phyloP scores from a whole-genome alignment of 345 rosid genomes.

The thale cress (Arabidopsis thaliana) region DNA sequence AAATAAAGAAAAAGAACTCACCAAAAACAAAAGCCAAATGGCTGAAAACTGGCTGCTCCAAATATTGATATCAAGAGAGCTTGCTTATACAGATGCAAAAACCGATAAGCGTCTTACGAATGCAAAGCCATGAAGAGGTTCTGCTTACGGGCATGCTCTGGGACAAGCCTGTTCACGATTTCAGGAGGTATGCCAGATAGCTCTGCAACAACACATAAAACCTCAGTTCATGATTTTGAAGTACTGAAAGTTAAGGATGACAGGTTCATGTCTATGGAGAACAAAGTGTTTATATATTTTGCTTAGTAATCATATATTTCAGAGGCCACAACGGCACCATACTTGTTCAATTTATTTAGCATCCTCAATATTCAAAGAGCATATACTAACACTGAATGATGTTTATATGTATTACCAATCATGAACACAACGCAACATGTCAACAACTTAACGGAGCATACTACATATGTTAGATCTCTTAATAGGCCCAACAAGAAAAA shows the following conservation, averaged over 20 bases:
- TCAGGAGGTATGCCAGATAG: slow-evolving; percentile 76
- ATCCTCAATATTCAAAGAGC: slow-evolving; percentile 4
- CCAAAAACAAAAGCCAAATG: slow-evolving; percentile 34
- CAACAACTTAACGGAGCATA: slow-evolving; percentile 19
- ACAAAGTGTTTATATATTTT: neutral
- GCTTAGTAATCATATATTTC: neutral
- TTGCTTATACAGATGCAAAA: slow-evolving; percentile 40
- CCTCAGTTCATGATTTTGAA: neutral
- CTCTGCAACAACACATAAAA: slow-evolving; percentile 51
- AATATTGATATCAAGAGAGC: slow-evolving; percentile 15
- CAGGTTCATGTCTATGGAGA: neutral
- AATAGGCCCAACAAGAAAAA: slow-evolving; percentile 1
- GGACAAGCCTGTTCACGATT: slow-evolving; percentile 67
- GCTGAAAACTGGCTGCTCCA: slow-evolving; percentile 22
- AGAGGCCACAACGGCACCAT: neutral
- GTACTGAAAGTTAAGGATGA: neutral
- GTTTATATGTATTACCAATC: neutral
- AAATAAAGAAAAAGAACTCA: slow-evolving; percentile 2
- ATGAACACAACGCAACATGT: slow-evolving; percentile 1
- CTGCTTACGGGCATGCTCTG: slow-evolving; percentile 90
- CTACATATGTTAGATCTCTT: neutral
- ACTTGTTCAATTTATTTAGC: slow-evolving; percentile 7
- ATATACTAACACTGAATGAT: neutral
- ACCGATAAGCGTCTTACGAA: slow-evolving; percentile 44
- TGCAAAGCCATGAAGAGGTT: slow-evolving; percentile 90